Conservation (phyloP, 306 rosid species). For the Calophaca sinica region DNA sequence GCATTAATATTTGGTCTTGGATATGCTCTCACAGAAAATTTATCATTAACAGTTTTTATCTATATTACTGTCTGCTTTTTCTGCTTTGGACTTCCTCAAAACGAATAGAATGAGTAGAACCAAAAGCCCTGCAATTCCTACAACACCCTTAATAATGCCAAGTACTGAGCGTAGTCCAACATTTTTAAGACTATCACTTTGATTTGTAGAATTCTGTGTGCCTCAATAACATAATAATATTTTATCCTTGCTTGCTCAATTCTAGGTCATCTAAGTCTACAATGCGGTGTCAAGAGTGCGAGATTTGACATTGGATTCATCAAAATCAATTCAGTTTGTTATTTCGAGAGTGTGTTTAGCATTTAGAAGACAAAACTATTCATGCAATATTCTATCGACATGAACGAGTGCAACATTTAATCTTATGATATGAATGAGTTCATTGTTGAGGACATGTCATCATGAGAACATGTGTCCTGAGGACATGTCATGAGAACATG, state of each 20-base stretch:
- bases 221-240: neutral
- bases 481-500: too few species aligned
- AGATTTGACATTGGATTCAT: conserved; percentile 9
- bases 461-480: too few species aligned
- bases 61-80: conserved; percentile 38
- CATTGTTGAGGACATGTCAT: too few species aligned
- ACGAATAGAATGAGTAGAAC: conserved; percentile 54
- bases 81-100: conserved; percentile 49
- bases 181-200: neutral
- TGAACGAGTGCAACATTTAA: neutral
- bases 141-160: conserved; percentile 64
- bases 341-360: neutral
- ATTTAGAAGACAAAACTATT: neutral
- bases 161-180: conserved; percentile 46
- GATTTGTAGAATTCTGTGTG: neutral
- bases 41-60: conserved; percentile 53
- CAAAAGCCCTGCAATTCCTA: conserved; percentile 53
- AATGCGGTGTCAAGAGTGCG: neutral
- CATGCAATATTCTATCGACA: neutral
- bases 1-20: conserved; percentile 53
- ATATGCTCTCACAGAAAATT: conserved; percentile 43
- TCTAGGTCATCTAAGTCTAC: neutral
- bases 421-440: neutral
- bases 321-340: neutral
- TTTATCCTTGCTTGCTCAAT: conserved; percentile 8